Base-by-base conservation (phyloP, 2,329 filamentous ascomycete species). In the Diaporthe sp. region DNA sequence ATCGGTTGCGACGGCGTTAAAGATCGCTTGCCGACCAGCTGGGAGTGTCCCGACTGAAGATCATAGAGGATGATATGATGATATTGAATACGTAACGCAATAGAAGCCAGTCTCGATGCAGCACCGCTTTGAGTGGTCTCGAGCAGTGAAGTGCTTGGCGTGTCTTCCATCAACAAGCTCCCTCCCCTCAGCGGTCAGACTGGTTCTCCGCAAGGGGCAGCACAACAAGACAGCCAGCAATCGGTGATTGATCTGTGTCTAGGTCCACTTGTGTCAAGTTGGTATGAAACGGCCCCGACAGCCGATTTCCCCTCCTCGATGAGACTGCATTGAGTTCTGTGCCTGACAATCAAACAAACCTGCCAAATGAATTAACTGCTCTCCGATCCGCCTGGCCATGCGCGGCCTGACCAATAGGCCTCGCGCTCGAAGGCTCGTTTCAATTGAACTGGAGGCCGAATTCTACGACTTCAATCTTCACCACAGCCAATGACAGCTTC, bases 381-480 rank as follows among this genome's bases (percentile, higher is more conserved):
- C 28, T 25, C 64, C 58, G 35, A 57, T 73, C 60, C 40, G 71
- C 35, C 38, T 28, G 50, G 30, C 50, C 33, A 66, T 25, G 33
- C n/a, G 67, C 57, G 57, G n/a, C 47, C 66, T 40, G 28, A 47
- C 72, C 68, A 64, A 73, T 74, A 10, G 68, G 55, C 45, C 58
- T 50, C 30, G 30, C 15, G 42, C 22, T 54, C 42, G 52, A 42
- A 38, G 71, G 35, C 54, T 50, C 57, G 71, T 75, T 66, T 74
- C 55, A 38, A 75, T 61, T 54, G 54, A 69, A 40, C 33, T 64
- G 73, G 38, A 45, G 54, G 54, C 72, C 67, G 50, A 33, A 30
- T 45, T 67, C 58, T 71, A 70, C 58, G 42, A 71, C 52, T 35
- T 71, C 71, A 75, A 58, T 60, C 52, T 71, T 69, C 25, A 13